Conservation (phyloP, 1,284 basidiomycete genomes). For the Pseudozyma pruni region DNA sequence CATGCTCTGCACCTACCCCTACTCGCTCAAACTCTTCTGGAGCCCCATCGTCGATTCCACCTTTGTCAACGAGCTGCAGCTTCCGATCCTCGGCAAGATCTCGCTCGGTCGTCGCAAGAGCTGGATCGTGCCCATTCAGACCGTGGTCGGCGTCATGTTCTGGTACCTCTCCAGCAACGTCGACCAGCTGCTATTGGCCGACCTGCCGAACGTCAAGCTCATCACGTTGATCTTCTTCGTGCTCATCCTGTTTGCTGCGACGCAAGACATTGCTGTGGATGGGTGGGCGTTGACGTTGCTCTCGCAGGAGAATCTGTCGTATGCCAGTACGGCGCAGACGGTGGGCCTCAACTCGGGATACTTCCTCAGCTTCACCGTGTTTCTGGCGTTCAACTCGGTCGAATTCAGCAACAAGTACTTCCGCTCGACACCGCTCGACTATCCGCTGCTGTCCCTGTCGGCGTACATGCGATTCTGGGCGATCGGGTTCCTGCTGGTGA, state of each 20-base stretch:
- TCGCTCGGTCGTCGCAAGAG: constrained; percentile 87
- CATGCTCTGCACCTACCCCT: constrained; percentile 93
- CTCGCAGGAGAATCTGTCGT: constrained; percentile 92
- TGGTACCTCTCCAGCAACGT: constrained; percentile 85
- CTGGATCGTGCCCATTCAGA: constrained; percentile 98
- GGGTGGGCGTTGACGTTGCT: constrained; percentile 98
- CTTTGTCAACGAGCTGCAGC: constrained; percentile 75
- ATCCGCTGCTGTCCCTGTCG: constrained; percentile 82
- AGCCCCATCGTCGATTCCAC: constrained; percentile 95
- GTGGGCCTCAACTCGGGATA: constrained; percentile 96
- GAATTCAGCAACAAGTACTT: constrained; percentile 87
- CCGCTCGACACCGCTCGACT: constrained; percentile 73
- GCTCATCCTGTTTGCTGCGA: constrained; percentile 90
- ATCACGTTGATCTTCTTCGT: constrained; percentile 88
- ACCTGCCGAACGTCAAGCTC: constrained; percentile 79
- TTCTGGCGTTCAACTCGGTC: constrained; percentile 94
- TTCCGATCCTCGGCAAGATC: constrained; percentile 42
- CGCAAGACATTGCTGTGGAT: constrained; percentile 99
- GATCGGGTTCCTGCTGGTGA: constrained; percentile 81
- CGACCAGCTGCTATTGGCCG: constrained; percentile 82
- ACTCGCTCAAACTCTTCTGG: constrained; percentile 97
- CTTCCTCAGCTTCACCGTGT: constrained; percentile 96
- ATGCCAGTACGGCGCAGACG: constrained; percentile 97
- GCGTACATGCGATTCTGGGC: constrained; percentile 90
- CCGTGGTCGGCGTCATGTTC: constrained; percentile 87